Percentiles rank a stretch among this genome's conserved stretches.
Conservation (phyloP, 129 eudicot species). For the Apium graveolens region DNA sequence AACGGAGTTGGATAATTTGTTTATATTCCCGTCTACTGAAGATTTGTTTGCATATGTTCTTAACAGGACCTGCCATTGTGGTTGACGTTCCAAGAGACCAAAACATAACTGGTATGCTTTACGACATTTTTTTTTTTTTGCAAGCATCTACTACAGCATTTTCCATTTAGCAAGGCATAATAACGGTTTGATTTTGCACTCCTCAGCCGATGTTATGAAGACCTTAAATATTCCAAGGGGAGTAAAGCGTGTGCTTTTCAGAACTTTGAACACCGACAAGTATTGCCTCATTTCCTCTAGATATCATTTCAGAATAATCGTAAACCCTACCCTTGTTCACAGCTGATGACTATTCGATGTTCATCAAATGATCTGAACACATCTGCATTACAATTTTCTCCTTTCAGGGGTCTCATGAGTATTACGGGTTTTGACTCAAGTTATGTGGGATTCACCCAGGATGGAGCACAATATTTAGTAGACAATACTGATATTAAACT, state of each 20-base stretch:
- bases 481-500: conserved; percentile 70
- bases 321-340: not conserved
- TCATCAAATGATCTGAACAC: not conserved
- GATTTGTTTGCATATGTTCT: not conserved
- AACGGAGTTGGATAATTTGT: not conserved
- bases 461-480: conserved; percentile 60
- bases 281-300: not conserved
- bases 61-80: conserved; percentile 51
- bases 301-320: not conserved
- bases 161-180: not conserved
- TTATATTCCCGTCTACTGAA: not conserved
- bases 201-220: conserved; percentile 53
- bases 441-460: conserved; percentile 50
- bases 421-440: conserved; percentile 36
- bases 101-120: conserved; percentile 47
- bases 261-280: conserved; percentile 61
- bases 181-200: not conserved
- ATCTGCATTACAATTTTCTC: not conserved
- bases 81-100: conserved; percentile 57
- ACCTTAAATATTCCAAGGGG: conserved; percentile 49
- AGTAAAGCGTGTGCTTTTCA: conserved; percentile 61
- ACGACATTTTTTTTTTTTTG: not conserved
- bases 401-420: conserved; percentile 44
- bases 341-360: no score
- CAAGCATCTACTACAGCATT: not conserved